Evolutionary conservation across 495 filamentous ascomycete species (phyloP).

Genomic region (Daldinia grandis): DNA sequence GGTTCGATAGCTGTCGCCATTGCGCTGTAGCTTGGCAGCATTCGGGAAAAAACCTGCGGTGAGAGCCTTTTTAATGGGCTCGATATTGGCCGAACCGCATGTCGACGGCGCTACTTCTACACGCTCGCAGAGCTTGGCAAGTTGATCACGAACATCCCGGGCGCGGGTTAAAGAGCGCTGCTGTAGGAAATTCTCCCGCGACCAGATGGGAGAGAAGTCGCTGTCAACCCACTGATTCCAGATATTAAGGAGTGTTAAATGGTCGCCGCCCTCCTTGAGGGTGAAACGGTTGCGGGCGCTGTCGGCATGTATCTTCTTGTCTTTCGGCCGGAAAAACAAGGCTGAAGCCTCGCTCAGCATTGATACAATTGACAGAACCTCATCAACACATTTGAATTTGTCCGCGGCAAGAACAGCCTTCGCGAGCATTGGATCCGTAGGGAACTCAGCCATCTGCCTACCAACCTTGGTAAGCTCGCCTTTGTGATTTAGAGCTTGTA

Average conservation of each 20-base stretch:
- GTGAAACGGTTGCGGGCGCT: constrained; percentile 93
- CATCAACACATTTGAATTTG: constrained; percentile 88
- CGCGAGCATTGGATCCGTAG: constrained; percentile 91
- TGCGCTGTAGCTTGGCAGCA: constrained; percentile 83
- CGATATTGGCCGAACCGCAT: constrained; percentile 72
- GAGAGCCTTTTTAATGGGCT: constrained; percentile 85
- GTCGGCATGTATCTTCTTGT: constrained; percentile 97
- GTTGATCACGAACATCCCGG: constrained; percentile 91
- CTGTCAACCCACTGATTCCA: constrained; percentile 97
- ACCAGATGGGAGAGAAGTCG: constrained; percentile 89
- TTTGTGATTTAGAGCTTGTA: constrained; percentile 87
- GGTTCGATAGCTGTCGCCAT: constrained; percentile 91
- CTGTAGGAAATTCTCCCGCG: constrained; percentile 93
- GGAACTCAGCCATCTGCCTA: constrained; percentile 96
- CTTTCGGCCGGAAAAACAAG: constrained; percentile 95
- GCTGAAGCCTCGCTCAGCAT: constrained; percentile 91
- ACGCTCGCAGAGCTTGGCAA: constrained; percentile 92
- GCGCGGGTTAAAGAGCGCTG: constrained; percentile 86
- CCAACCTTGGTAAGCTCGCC: constrained; percentile 93
- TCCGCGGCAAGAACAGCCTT: constrained; percentile 91
- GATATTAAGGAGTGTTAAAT: constrained; percentile 90
- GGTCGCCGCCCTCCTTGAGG: constrained; percentile 90
- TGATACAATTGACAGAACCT: constrained; percentile 92
- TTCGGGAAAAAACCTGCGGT: constrained; percentile 96
- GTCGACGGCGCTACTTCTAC: constrained; percentile 79